A percentile compares a stretch with the other conserved stretches of the same genome.
These are phyloP conservation scores for Mucor saturninus DNA, from an alignment of 371 early-diverging fungal species.

Conservation along the genomic window DNA sequence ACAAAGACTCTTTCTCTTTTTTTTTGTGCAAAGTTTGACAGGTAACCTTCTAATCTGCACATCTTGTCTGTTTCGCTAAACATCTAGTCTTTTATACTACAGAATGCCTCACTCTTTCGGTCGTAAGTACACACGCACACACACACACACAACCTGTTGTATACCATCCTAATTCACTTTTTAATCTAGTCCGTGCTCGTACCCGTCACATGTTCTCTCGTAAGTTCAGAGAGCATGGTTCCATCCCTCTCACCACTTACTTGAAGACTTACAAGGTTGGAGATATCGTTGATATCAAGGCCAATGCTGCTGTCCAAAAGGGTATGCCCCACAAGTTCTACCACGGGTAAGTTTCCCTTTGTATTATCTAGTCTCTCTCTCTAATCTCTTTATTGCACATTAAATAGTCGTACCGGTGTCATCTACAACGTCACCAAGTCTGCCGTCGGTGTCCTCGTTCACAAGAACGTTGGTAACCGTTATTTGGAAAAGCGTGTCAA, in stretches of 20 bases:
- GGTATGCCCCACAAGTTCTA: conserved; percentile 99
- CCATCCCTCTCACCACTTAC: conserved; percentile 95
- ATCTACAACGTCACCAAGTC: conserved; percentile 98
- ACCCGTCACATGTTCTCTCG: conserved; percentile 98
- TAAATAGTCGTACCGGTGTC: conserved; percentile 89
- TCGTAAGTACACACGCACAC: conserved; percentile 44
- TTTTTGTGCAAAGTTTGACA: conserved; percentile 42
- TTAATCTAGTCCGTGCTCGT: conserved; percentile 65
- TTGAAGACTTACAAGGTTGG: conserved; percentile 97
- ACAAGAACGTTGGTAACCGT: conserved; percentile 98
- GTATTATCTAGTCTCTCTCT: conserved; percentile 2
- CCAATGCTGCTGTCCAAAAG: conserved; percentile 93
- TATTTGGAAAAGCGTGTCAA: conserved; percentile 99
- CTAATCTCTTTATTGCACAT: not conserved
- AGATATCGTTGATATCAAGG: conserved; percentile 41
- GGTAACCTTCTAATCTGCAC: conserved; percentile 24
- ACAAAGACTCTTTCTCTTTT: conserved; percentile 32
- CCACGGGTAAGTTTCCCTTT: conserved; percentile 81
- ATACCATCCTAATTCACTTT: not conserved
- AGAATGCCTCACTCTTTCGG: conserved; percentile 94
- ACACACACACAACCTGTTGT: not conserved
- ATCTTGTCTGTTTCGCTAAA: not conserved
- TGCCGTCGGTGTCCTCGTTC: conserved; percentile 96
- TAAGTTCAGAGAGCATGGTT: conserved; percentile 94
- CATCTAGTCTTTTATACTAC: not conserved